Evolutionary conservation across 2,329 filamentous ascomycete species (phyloP).

Genomic region (Emericellopsis cladophorae): DNA sequence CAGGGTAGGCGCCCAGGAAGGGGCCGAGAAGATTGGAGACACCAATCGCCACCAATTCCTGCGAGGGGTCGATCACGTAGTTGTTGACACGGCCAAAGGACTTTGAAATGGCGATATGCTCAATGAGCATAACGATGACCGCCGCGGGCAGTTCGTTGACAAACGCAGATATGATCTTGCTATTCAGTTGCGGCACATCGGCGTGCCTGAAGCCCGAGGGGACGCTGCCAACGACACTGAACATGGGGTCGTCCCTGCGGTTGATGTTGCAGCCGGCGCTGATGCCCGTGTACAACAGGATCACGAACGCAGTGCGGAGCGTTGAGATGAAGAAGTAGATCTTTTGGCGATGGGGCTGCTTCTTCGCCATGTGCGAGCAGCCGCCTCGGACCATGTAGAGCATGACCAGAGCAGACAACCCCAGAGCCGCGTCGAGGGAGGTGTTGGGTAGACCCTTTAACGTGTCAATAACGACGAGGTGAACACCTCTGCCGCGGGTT

Average conservation of each 20-base stretch:
- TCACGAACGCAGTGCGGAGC: constrained; percentile 67
- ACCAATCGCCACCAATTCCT: constrained; percentile 68
- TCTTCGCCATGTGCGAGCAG: constrained; percentile 53
- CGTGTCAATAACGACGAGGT: constrained; percentile 37
- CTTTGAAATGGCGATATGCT: constrained; percentile 75
- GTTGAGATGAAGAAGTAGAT: constrained; percentile 69
- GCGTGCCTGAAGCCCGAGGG: constrained; percentile 61
- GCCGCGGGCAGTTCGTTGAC: constrained; percentile 55
- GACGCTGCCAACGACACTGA: constrained; percentile 54
- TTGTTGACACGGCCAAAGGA: constrained; percentile 73
- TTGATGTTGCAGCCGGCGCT: constrained; percentile 59
- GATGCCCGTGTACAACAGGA: constrained; percentile 67
- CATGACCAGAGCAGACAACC: constrained; percentile 53
- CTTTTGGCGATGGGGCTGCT: constrained; percentile 53
- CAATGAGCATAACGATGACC: constrained; percentile 67
- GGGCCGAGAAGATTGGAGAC: constrained; percentile 63
- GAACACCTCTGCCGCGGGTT: constrained; percentile 30
- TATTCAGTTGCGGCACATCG: constrained; percentile 49
- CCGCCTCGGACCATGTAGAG: constrained; percentile 53
- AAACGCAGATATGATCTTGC: constrained; percentile 48
- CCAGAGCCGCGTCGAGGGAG: constrained; percentile 60
- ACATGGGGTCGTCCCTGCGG: constrained; percentile 38
- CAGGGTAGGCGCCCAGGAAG: constrained; percentile 73
- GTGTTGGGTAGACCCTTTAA: constrained; percentile 31
- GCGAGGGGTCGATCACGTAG: constrained; percentile 68